These are phyloP conservation scores for Ophidiomyces ophidiicola DNA, from an alignment of 2,329 filamentous ascomycete species.

Conservation along the genomic window DNA sequence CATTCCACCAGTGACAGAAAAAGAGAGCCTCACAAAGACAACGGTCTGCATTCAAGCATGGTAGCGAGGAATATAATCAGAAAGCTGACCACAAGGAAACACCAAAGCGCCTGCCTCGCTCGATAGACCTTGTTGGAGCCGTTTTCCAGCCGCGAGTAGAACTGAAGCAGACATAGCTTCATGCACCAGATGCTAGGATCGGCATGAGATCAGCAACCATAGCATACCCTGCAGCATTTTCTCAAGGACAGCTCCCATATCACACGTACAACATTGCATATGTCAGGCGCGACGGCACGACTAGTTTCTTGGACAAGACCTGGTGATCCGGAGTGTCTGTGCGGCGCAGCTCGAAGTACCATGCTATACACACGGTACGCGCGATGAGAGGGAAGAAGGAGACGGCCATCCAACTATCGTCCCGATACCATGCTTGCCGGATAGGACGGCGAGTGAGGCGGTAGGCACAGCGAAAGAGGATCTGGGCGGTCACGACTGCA, in stretches of 20 bases:
- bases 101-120: constrained; percentile 12
- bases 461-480: constrained; percentile 14
- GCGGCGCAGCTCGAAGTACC: constrained; percentile 10
- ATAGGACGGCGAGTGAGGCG: constrained; percentile 11
- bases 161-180: constrained; percentile 15
- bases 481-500: constrained; percentile 12
- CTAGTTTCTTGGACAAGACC: constrained; percentile 10
- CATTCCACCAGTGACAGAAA: not conserved
- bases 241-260: not conserved
- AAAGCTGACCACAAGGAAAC: constrained; percentile 12
- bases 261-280: constrained; percentile 15
- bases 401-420: constrained; percentile 17
- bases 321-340: constrained; percentile 5
- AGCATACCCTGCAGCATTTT: not conserved
- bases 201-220: not conserved
- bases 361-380: constrained; percentile 11
- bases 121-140: constrained; percentile 15
- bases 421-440: constrained; percentile 14
- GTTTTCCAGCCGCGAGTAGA: constrained; percentile 15
- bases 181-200: constrained; percentile 15
- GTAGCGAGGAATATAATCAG: constrained; percentile 13
- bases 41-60: constrained; percentile 14
- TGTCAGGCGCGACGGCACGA: constrained; percentile 13
- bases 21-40: constrained; percentile 10
- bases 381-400: constrained; percentile 13